Conservation (phyloP, 257 asterid genomes). For the Eucommia ulmoides region DNA sequence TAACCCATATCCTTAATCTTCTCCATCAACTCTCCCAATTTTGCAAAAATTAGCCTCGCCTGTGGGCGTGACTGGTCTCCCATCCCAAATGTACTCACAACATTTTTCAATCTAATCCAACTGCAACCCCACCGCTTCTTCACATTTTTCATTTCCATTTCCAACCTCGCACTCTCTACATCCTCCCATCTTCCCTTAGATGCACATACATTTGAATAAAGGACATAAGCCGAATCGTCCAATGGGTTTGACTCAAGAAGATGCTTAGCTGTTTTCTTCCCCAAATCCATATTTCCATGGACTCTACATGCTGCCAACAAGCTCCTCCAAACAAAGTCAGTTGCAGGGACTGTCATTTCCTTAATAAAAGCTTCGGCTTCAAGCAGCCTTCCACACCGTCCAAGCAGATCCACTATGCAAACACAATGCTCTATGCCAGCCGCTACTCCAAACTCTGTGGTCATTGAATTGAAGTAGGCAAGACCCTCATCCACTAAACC, state of each 20-base stretch:
- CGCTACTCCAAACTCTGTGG: conserved; percentile 41
- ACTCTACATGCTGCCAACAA: conserved; percentile 55
- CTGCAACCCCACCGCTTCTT: conserved; percentile 68
- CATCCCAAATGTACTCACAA: conserved; percentile 45
- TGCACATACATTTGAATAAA: conserved; percentile 72
- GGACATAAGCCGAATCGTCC: conserved; percentile 81
- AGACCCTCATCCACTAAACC: conserved; percentile 83
- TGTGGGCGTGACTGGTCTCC: conserved; percentile 53
- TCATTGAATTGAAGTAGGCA: conserved; percentile 48
- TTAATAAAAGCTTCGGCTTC: conserved; percentile 67
- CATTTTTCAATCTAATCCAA: conserved; percentile 56
- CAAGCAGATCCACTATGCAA: conserved; percentile 77
- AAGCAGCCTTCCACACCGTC: conserved; percentile 60
- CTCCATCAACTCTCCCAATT: conserved; percentile 40
- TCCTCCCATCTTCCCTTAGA: conserved; percentile 68
- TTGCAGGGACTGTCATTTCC: conserved; percentile 65
- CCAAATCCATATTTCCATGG: conserved; percentile 53
- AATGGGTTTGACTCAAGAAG: conserved; percentile 57
- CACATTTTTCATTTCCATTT: conserved; percentile 48
- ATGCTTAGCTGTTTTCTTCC: conserved; percentile 43
- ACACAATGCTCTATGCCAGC: conserved; percentile 74
- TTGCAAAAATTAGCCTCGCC: conserved; percentile 25
- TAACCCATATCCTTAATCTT: conserved; percentile 59
- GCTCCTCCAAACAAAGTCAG: conserved; percentile 69
- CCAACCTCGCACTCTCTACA: conserved; percentile 40